These are phyloP conservation scores for Cetraspora pellucida DNA, from an alignment of 192 early-diverging fungal genomes.

Conservation along the genomic window DNA sequence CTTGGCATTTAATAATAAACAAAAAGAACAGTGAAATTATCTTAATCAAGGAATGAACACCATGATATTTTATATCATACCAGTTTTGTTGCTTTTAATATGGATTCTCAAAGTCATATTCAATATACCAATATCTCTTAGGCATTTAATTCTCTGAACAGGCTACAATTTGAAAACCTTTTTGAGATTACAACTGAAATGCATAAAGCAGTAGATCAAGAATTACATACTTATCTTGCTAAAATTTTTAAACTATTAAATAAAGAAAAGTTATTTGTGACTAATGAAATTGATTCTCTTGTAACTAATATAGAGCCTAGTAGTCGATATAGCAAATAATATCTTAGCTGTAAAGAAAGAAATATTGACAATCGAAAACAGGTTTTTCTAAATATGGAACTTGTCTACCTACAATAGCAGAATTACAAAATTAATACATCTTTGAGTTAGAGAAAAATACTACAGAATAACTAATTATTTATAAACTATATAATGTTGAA, in stretches of 20 bases:
- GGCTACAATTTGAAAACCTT: constrained; percentile 11
- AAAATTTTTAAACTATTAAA: constrained; percentile 4
- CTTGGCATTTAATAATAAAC: constrained; percentile 9
- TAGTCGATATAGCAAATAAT: background rate
- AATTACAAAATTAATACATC: background rate
- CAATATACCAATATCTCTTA: constrained; percentile 11
- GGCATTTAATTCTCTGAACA: constrained; percentile 15
- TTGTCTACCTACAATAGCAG: background rate
- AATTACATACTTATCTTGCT: constrained; percentile 29
- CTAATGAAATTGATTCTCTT: constrained; percentile 18
- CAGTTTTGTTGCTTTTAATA: constrained; percentile 7
- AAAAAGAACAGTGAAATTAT: constrained; percentile 27
- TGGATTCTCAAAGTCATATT: constrained; percentile 29
- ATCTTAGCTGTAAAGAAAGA: background rate
- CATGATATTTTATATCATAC: background rate
- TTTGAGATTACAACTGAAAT: constrained; percentile 9
- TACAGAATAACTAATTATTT: background rate
- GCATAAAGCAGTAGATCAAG: constrained; percentile 6
- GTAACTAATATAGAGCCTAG: background rate
- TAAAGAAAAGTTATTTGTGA: constrained; percentile 24
- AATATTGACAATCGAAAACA: constrained; percentile 31
- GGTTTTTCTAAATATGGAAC: background rate
- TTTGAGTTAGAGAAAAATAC: background rate
- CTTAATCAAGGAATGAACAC: constrained; percentile 15
- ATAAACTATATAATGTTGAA: constrained; percentile 3